phyloP scores from a whole-genome alignment of 2,329 filamentous ascomycete species.

The Monosporascus cannonballus region DNA sequence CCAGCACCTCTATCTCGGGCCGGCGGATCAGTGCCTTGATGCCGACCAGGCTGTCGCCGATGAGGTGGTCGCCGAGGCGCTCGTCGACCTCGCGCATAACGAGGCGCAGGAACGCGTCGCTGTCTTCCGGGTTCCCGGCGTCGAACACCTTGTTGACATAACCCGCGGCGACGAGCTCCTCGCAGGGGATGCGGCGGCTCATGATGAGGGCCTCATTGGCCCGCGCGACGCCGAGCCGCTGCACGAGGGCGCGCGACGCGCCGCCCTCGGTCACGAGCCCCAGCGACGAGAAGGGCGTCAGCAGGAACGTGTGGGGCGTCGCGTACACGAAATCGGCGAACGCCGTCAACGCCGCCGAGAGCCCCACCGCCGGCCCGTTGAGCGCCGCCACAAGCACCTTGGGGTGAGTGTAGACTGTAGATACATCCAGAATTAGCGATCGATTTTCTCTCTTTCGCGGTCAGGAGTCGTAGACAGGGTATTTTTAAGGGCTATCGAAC shows the following conservation, averaged over 20 bases:
- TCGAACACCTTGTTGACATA: conserved; percentile 83
- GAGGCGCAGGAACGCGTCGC: conserved; percentile 60
- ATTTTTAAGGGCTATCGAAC: too few species aligned
- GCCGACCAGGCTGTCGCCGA: conserved; percentile 68
- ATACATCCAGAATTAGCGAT: too few species aligned
- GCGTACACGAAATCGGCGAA: conserved; percentile 92
- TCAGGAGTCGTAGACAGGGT: too few species aligned
- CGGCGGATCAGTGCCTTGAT: conserved; percentile 80
- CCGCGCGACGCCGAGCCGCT: conserved; percentile 70
- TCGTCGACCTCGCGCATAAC: conserved; percentile 80
- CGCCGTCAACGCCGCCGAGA: conserved; percentile 75
- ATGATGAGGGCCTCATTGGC: conserved; percentile 93
- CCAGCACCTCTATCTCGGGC: conserved; percentile 66
- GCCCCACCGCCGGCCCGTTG: conserved; percentile 85
- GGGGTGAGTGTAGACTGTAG: conserved; percentile 70
- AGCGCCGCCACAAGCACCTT: conserved; percentile 89
- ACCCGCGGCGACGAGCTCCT: conserved; percentile 68
- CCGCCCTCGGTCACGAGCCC: conserved; percentile 88
- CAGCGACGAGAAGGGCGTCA: conserved; percentile 86
- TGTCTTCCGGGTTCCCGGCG: conserved; percentile 48
- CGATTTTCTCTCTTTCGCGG: too few species aligned
- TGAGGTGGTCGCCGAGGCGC: conserved; percentile 71
- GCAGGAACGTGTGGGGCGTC: conserved; percentile 72
- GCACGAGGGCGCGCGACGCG: conserved; percentile 70
- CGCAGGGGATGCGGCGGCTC: conserved; percentile 68